Conservation (phyloP, 345 rosid species). For the Bruguiera sexangula region DNA sequence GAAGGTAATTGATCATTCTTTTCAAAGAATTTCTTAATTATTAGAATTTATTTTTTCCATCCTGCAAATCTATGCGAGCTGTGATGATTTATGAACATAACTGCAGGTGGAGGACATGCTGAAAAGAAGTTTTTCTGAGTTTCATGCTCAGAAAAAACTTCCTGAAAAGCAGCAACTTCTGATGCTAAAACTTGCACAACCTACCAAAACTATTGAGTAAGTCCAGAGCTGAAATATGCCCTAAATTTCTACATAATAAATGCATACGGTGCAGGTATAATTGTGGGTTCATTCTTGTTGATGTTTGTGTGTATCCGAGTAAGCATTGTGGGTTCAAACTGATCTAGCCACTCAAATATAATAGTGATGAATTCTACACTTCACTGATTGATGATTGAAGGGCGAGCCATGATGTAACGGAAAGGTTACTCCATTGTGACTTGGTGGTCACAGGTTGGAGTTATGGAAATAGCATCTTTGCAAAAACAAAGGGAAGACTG, state of each 20-base stretch:
- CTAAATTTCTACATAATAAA: neutral
- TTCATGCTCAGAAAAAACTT: constrained; percentile 85
- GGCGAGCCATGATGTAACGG: no score
- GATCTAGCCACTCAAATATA: neutral
- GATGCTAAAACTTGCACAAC: constrained; percentile 69
- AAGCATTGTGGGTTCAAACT: neutral
- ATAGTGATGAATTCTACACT: neutral
- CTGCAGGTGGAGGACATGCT: constrained; percentile 96
- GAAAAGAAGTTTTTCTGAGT: constrained; percentile 98
- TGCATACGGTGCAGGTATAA: neutral
- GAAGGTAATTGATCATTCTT: constrained; percentile 52
- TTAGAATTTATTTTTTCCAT: neutral
- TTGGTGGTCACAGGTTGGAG: no score
- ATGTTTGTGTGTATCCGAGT: neutral
- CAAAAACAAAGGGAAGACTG: no score
- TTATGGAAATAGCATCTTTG: no score
- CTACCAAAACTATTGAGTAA: constrained; percentile 72
- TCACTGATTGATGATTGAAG: neutral
- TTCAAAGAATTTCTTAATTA: no score
- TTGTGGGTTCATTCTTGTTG: neutral
- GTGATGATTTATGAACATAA: constrained; percentile 15
- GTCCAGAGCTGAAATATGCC: constrained; percentile 18
- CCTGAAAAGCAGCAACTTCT: constrained; percentile 83
- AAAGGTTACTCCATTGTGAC: no score
- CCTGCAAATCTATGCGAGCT: neutral